Conservation (phyloP, 805 yeast genomes). For the Nakazawaea laoshanensis region DNA sequence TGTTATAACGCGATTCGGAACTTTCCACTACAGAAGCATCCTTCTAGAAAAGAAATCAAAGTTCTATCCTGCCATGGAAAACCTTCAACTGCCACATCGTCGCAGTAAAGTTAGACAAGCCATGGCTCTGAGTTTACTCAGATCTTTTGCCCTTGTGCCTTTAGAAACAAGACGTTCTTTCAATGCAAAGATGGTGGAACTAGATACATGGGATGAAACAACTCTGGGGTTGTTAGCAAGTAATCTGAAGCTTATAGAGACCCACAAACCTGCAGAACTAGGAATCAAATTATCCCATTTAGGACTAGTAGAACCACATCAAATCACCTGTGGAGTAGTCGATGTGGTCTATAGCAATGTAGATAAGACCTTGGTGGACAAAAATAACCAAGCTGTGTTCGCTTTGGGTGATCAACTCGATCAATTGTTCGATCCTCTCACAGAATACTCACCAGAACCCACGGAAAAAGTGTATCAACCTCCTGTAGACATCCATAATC, state of each 20-base stretch:
- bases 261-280: slow-evolving; percentile 43
- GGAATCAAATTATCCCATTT: slow-evolving; percentile 47
- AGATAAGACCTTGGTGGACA: slow-evolving; percentile 37
- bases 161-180: slow-evolving; percentile 15
- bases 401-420: slow-evolving; percentile 80
- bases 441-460: slow-evolving; percentile 88
- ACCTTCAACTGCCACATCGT: slow-evolving; percentile 40
- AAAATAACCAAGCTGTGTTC: slow-evolving; percentile 70
- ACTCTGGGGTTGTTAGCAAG: slow-evolving; percentile 78
- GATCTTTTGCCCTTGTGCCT: slow-evolving; percentile 55
- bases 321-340: slow-evolving; percentile 43
- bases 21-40: slow-evolving; percentile 47
- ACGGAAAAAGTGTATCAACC: slow-evolving; percentile 64
- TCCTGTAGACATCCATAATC: slow-evolving; percentile 14
- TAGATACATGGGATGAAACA: slow-evolving; percentile 65
- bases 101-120: slow-evolving; percentile 60
- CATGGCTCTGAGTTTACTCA: slow-evolving; percentile 64
- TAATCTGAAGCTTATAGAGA: slow-evolving; percentile 44
- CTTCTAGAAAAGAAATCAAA: slow-evolving; percentile 53
- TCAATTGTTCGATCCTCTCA: slow-evolving; percentile 79
- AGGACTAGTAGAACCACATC: slow-evolving; percentile 48
- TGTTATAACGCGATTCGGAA: slow-evolving; percentile 59
- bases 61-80: slow-evolving; percentile 74
- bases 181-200: slow-evolving; percentile 14
- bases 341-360: slow-evolving; percentile 69